A percentile compares a stretch with the other conserved stretches of the same genome.
Evolutionary conservation across 257 asterid genomes (phyloP).

Genomic region (Solanum tarijense): DNA sequence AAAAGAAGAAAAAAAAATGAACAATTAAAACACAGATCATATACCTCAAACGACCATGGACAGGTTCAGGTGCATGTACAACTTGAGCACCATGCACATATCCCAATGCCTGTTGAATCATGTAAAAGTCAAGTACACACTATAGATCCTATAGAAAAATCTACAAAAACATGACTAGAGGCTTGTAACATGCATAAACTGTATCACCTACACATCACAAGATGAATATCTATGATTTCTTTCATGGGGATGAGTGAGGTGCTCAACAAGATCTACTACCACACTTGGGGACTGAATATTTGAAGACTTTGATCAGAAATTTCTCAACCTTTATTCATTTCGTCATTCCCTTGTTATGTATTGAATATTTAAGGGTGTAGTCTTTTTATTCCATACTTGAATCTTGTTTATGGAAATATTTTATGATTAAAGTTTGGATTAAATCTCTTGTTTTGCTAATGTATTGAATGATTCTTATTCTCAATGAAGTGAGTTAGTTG

Average conservation of each 20-base stretch:
- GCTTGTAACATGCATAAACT: not conserved
- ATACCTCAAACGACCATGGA: conserved; percentile 97
- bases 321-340: not conserved
- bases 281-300: not conserved
- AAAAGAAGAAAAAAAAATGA: not conserved
- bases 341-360: not conserved
- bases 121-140: not conserved
- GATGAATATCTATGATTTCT: not conserved
- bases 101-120: conserved; percentile 69
- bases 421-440: not conserved
- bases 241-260: not conserved
- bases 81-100: conserved; percentile 89
- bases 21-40: not conserved
- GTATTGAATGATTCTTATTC: not conserved
- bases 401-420: not conserved
- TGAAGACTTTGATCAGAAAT: not conserved
- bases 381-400: not conserved
- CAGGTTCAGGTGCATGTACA: conserved; percentile 74
- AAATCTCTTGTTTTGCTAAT: not conserved
- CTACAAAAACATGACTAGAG: not conserved
- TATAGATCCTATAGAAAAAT: not conserved
- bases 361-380: not conserved
- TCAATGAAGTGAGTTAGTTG: not conserved
- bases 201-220: not conserved
- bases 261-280: not conserved